Evolutionary conservation across 768 basidiomycete genomes (phyloP), one percentile per base, ranked within the genome.

Genomic region (Boletus rex-veris): DNA sequence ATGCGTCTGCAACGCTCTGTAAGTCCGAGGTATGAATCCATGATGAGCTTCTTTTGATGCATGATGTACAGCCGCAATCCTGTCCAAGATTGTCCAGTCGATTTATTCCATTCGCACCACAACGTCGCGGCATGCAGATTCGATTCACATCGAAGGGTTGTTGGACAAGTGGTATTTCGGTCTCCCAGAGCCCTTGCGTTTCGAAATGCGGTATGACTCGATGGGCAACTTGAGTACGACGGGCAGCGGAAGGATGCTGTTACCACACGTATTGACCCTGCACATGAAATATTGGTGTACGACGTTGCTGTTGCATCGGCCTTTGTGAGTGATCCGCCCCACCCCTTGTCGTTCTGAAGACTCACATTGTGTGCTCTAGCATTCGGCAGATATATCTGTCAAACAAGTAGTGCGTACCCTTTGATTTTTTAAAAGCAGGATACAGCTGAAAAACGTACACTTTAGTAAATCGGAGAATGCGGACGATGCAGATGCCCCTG

Each of bases 281-380:
- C 89, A 91, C 64, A 86, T 91, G 88, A 86, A 89, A 62, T 91
- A 90, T 63, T 92, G 90, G 90, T 88, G 86, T 64, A 81, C 87
- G 11, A 82, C 85, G 21, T 66, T 92, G 31, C 64, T 92, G 28
- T 70, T 91, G 46, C 88, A 91, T 67, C 80, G 89, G 16, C 89
- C 89, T 11, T 90, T 90, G 88, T 90, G 66, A 72, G 86, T 75
- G 21, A 35, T 53, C 12, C 18, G 19, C 48, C 7, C 18, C 35
- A 1, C 47, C 39, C 45, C 16, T 30, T 35, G 38, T 43, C 48
- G 21, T 52, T 47, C 46, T 30, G 31, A 24, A 14, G 50, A 19
- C 41, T 63, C n/a, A 28, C 7, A 64, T 18, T 14, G 7, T 6
- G 4, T 7, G 6, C 42, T 55, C 33, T 28, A 70, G 69, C 49